A percentile compares a stretch with the other conserved stretches of the same genome.
phyloP scores from a whole-genome alignment of 2,329 filamentous ascomycete species.

The Paraphaeosphaeria minitans region DNA sequence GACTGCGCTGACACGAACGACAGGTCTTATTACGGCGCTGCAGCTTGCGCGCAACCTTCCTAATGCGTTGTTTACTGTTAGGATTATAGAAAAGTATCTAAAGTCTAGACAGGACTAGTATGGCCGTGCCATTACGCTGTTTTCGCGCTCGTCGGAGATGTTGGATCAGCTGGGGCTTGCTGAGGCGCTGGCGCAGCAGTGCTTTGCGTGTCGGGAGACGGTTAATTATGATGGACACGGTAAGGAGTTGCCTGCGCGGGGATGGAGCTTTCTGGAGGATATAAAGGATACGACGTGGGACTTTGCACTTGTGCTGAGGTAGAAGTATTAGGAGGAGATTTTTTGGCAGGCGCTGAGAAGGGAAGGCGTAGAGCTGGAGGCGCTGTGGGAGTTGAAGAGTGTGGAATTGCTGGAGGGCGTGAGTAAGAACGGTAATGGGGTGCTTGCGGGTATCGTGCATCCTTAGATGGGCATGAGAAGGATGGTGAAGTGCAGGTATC shows the following conservation, averaged over 20 bases:
- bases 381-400: conserved; percentile 46
- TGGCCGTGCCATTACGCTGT: conserved; percentile 61
- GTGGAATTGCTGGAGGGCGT: conserved; percentile 47
- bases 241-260: conserved; percentile 52
- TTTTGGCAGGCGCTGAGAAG: conserved; percentile 51
- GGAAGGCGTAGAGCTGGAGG: conserved; percentile 45
- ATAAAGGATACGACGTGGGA: conserved; percentile 59
- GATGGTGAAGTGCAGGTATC: conserved; percentile 51
- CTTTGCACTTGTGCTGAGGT: conserved; percentile 60
- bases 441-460: conserved; percentile 39
- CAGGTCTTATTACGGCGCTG: conserved; percentile 51
- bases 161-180: conserved; percentile 58
- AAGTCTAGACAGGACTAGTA: conserved; percentile 59
- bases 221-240: conserved; percentile 56
- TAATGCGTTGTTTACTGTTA: conserved; percentile 47
- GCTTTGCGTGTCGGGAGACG: conserved; percentile 58
- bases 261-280: conserved; percentile 60
- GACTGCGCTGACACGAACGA: conserved; percentile 3
- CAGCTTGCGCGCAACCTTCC: conserved; percentile 53
- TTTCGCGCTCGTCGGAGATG: conserved; percentile 58
- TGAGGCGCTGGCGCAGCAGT: conserved; percentile 57
- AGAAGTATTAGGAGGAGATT: conserved; percentile 62
- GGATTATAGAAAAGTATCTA: conserved; percentile 56
- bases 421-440: conserved; percentile 26
- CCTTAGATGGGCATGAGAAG: conserved; percentile 31